A percentile compares a stretch with the other conserved stretches of the same genome.
Evolutionary conservation across 208 protist species (phyloP).

Genomic region (Crithidia thermophila): DNA sequence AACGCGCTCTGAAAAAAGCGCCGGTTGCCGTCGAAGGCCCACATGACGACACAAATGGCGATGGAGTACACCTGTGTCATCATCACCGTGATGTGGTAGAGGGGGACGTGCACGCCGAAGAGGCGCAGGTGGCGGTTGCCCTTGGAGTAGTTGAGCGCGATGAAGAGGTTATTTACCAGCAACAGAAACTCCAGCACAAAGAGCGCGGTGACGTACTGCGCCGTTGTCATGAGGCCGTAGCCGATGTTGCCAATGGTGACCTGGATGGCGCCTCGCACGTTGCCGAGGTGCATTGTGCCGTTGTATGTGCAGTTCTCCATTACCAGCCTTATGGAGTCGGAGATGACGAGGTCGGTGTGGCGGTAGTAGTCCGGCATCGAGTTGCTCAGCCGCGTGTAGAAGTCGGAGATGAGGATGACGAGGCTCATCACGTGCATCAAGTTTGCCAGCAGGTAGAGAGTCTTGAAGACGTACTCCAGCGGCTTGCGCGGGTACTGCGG

Average conservation of each 20-base stretch:
- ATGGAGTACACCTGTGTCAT: conserved; percentile 66
- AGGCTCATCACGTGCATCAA: conserved; percentile 47
- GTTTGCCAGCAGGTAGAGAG: conserved; percentile 62
- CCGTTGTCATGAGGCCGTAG: conserved; percentile 61
- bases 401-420: conserved; percentile 69
- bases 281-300: conserved; percentile 43
- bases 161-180: conserved; percentile 50
- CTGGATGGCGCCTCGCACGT: conserved; percentile 30
- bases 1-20: conserved; percentile 58
- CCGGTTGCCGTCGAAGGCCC: conserved; percentile 49
- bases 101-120: conserved; percentile 74
- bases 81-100: conserved; percentile 73
- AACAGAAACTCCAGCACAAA: conserved; percentile 78
- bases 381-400: conserved; percentile 55
- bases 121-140: conserved; percentile 73
- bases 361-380: conserved; percentile 72
- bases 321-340: conserved; percentile 40
- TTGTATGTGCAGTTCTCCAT: conserved; percentile 69
- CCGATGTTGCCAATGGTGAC: conserved; percentile 49
- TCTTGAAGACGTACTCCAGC: conserved; percentile 72
- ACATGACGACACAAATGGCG: conserved; percentile 59
- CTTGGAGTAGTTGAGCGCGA: conserved; percentile 55
- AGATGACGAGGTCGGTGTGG: conserved; percentile 34
- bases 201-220: conserved; percentile 63
- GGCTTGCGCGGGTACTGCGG: conserved; percentile 67